Base-by-base conservation (phyloP, 2,329 filamentous ascomycete genomes). In the Knufia petricola region DNA sequence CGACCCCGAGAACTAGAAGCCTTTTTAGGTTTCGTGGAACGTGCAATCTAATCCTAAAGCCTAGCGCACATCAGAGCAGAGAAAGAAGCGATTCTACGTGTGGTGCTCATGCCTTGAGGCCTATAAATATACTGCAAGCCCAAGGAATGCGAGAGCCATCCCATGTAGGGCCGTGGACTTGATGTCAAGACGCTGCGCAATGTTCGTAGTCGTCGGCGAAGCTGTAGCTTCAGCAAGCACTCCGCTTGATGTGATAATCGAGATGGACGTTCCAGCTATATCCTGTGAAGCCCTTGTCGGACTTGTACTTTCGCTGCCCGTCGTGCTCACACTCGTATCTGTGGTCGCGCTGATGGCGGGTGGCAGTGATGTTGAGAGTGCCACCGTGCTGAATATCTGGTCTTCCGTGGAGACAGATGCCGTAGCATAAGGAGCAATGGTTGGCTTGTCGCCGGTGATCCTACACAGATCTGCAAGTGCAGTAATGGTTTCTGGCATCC, bases 381-480 rank as follows among this genome's bases (percentile, higher is more conserved):
- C 54, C 15, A 54, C 40, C 2, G 55, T 58, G 31, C 39, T 55
- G 36, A 55, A 49, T n/a, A 58, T 42, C 10, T 45, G 52, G 38
- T 55, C 51, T 7, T 47, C 48, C 23, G 49, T 52, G 8, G 48
- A 31, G 7, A 43, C 48, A 13, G 36, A 17, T 15, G 42, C 54
- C 24, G 56, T 58, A 1, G 56, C 56, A 37, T 55, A 53, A 3
- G 56, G 56, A 8, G 51, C 48, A 32, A 55, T 48, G 13, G 53
- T 56, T 19, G 55, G 10, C 20, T 53, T 44, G 15, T 50, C 46
- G 28, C 46, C 44, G 42, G 56, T 46, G 44, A 58, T 50, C 9
- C 38, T 48, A 42, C 56, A 58, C 17, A 58, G 37, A 45, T 58
- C 37, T 10, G 53, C 56, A 23, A 58, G 36, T 2, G 52, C 53